Evolutionary conservation across 768 basidiomycete species (phyloP).

Genomic region (Panaeolus papilionaceus): DNA sequence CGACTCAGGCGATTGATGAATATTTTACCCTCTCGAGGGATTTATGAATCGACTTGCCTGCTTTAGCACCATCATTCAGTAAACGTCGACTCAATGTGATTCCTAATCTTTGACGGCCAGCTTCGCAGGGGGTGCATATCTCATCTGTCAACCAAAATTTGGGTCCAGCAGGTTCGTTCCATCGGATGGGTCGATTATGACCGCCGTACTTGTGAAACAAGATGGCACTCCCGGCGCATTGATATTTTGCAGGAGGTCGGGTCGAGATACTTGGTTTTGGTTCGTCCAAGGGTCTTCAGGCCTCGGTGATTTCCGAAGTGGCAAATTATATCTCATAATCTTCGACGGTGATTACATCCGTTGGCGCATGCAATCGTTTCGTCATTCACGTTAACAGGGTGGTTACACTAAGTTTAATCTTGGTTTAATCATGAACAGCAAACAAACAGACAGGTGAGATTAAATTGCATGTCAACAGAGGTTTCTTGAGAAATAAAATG

Average conservation of each 20-base stretch:
- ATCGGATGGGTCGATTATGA: not conserved
- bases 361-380: not conserved
- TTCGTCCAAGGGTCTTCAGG: not conserved
- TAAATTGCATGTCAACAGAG: not conserved
- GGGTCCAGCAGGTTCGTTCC: not conserved
- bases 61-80: no score
- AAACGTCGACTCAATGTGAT: no score
- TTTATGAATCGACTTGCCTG: no score
- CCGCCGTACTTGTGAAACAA: not conserved
- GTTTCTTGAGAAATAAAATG: not conserved
- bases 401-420: not conserved
- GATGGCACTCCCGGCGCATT: not conserved
- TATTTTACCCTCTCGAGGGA: no score
- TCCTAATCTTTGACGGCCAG: no score
- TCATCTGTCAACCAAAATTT: not conserved
- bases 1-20: no score
- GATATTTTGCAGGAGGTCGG: not conserved
- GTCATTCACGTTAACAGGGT: not conserved
- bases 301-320: not conserved
- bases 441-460: not conserved
- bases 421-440: not conserved
- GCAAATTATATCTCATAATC: not conserved
- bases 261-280: not conserved
- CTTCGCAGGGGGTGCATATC: not conserved
- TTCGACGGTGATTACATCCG: not conserved